Evolutionary conservation across 2,329 filamentous ascomycete species (phyloP), one percentile per base, ranked within the genome.

Genomic region (Bisporella sp.): DNA sequence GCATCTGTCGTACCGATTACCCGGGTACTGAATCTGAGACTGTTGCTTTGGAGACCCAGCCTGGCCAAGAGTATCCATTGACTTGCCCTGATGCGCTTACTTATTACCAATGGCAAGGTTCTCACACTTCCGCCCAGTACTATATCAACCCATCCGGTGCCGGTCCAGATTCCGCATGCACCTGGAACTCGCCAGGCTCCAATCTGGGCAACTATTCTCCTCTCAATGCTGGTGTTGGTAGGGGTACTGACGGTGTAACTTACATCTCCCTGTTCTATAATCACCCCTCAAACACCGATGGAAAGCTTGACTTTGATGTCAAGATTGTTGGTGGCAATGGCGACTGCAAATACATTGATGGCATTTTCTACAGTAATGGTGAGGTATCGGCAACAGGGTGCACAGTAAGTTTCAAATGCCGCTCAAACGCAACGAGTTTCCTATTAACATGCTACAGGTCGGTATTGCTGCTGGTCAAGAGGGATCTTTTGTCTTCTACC

Each of bases 1-100:
- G 85, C 42, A 79, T 95, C 60, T 99, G 93, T 81, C 89, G 89
- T 69, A 97, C 93, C 58, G 90, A 96, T 69, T 99, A 99, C 72
- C 93, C 93, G 55, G 92, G 90, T 65, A 90, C 83, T 52, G 93
- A 99, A 74, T 77, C 77, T 61, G 92, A 96, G 82, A 88, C 87
- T 49, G 78, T 97, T 52, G 88, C 92, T 43, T 72, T 91, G 44
- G 71, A 81, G 51, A 76, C 85, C 41, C 58, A 69, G 5, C 71
- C 86, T 47, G 87, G 87, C 52, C 62, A 70, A 45, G 77, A 71
- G 30, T 72, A 81, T 54, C 70, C 75, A 35, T 72, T 99, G 57
- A 89, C 87, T 65, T 92, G 89, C 74, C 87, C 92, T 44, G 72
- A 85, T 57, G 44, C 49, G 6, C 81, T 84, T 53, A 66, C 68